Evolutionary conservation across 257 asterid species (phyloP).

Genomic region (Solanum neorickii): DNA sequence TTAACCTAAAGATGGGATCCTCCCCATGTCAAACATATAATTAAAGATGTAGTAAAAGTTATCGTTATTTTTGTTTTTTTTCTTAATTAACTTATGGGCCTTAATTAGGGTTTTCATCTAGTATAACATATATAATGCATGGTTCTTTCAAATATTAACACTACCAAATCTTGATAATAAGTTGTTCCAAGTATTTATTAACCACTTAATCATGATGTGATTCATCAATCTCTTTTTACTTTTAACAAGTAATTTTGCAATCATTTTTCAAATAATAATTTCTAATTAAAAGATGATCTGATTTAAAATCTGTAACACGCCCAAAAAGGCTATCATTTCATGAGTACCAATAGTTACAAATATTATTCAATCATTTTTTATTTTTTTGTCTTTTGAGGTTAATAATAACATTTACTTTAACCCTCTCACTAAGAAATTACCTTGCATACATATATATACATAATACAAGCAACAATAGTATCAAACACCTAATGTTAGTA

Average conservation of each 20-base stretch:
- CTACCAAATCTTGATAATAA: not conserved
- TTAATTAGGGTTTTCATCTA: conserved; percentile 3
- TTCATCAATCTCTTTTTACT: not conserved
- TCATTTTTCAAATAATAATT: not conserved
- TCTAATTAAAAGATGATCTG: not conserved
- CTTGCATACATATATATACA: not conserved
- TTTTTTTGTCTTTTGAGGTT: not conserved
- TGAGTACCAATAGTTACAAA: not conserved
- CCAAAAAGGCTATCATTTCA: not conserved
- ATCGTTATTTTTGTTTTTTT: conserved; percentile 1
- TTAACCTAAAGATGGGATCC: conserved; percentile 36
- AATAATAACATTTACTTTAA: not conserved
- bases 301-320: not conserved
- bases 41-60: conserved; percentile 2
- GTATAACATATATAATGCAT: not conserved
- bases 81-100: not conserved
- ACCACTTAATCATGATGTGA: not conserved
- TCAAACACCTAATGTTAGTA: not conserved
- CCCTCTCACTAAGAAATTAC: not conserved
- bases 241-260: not conserved
- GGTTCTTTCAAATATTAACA: not conserved
- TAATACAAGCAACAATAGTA: not conserved
- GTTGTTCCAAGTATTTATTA: not conserved
- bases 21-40: conserved; percentile 18
- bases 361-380: not conserved